Conservation (phyloP, 2,329 filamentous ascomycete species). For the Parascedosporium putredinis region DNA sequence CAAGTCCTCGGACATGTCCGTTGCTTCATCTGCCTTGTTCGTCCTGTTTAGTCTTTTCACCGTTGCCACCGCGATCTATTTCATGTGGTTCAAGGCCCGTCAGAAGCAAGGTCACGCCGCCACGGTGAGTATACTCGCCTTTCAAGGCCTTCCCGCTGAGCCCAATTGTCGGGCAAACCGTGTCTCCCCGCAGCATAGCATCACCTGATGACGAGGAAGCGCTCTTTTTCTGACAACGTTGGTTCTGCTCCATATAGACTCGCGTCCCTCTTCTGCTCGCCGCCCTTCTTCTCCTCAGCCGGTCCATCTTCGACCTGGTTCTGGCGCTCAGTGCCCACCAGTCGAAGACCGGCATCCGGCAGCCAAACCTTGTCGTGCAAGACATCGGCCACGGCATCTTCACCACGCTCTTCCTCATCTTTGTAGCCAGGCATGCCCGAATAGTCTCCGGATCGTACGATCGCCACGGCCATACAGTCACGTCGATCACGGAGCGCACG, state of each 20-base stretch:
- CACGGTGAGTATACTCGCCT: not conserved
- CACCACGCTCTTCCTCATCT: not conserved
- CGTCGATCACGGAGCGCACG: not conserved
- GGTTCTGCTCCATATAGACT: too few relatives aligned
- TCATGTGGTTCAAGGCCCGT: conserved; percentile 3
- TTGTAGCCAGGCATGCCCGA: not conserved
- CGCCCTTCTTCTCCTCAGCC: not conserved
- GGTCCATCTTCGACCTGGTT: not conserved
- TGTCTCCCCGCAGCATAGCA: too few relatives aligned
- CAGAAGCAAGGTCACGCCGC: conserved; percentile 9
- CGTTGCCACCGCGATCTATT: conserved; percentile 8
- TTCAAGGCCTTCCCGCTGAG: too few relatives aligned
- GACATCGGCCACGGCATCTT: not conserved
- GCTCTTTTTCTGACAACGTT: too few relatives aligned
- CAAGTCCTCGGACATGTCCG: conserved; percentile 12
- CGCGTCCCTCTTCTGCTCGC: not conserved
- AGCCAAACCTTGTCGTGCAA: not conserved
- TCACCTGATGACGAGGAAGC: too few relatives aligned
- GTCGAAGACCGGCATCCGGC: not conserved
- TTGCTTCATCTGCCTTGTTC: conserved; percentile 12
- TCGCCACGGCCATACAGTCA: not conserved
- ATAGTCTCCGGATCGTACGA: not conserved
- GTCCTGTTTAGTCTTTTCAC: not conserved
- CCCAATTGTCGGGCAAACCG: not conserved
- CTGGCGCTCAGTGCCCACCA: not conserved